Percentiles rank a stretch among this genome's conserved stretches.
These are phyloP conservation scores for Termitomyces sp. DNA, from an alignment of 1,284 basidiomycete species.

Conservation along the genomic window DNA sequence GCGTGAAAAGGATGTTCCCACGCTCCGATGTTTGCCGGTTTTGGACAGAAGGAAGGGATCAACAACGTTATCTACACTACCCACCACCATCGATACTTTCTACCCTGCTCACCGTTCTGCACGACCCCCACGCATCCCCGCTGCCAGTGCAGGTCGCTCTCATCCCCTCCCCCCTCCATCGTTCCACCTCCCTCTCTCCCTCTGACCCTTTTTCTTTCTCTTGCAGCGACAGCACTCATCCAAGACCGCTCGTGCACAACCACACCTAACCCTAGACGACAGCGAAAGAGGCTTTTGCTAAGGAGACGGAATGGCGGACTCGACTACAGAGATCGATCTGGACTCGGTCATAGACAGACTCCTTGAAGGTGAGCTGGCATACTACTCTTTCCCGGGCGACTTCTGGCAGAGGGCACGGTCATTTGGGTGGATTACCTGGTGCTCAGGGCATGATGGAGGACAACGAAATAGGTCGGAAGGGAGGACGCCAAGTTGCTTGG, in stretches of 20 bases:
- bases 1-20: conserved; percentile 28
- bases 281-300: conserved; percentile 10
- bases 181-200: conserved; percentile 2
- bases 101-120: conserved; percentile 16
- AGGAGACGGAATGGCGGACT: conserved; percentile 38
- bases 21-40: conserved; percentile 35
- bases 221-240: conserved; percentile 4
- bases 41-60: conserved; percentile 24
- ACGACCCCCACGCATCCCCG: conserved; percentile 6
- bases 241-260: conserved; percentile 2
- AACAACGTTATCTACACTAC: conserved; percentile 37
- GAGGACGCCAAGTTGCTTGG: neutral
- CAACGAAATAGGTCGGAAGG: neutral
- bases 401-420: neutral
- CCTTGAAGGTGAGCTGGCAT: conserved; percentile 81
- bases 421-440: neutral
- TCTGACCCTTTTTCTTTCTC: conserved; percentile 10
- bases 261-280: conserved; percentile 3
- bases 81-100: conserved; percentile 38
- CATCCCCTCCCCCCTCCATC: conserved; percentile 4
- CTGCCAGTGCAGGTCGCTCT: conserved; percentile 7
- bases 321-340: conserved; percentile 86
- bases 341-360: conserved; percentile 97
- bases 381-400: conserved; percentile 11
- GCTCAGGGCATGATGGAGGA: neutral